A percentile compares a stretch with the other conserved stretches of the same genome.
Evolutionary conservation across 148 eudicot species (phyloP).

Genomic region (Gaultheria prostrata): DNA sequence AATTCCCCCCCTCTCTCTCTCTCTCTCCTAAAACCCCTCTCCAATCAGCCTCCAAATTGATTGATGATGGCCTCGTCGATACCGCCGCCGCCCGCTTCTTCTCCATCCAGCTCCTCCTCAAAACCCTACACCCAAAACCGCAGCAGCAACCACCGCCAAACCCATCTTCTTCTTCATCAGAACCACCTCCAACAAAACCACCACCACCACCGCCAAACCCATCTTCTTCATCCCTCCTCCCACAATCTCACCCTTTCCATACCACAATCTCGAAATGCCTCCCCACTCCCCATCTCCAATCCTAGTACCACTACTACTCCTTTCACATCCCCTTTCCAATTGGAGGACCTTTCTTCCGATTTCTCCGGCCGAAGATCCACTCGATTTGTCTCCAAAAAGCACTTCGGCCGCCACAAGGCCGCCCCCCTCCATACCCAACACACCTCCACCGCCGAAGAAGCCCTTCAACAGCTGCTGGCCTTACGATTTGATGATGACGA

Average conservation of each 20-base stretch:
- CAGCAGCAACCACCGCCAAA: conserved; percentile 25
- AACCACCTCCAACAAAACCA: neutral
- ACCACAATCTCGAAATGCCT: conserved; percentile 14
- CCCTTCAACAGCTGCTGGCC: conserved; percentile 44
- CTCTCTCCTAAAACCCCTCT: neutral
- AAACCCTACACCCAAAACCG: conserved; percentile 51
- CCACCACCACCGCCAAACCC: conserved; percentile 29
- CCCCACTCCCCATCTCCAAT: conserved; percentile 26
- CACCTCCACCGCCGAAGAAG: conserved; percentile 53
- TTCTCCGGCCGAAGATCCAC: conserved; percentile 82
- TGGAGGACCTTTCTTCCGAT: conserved; percentile 57
- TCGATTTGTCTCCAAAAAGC: conserved; percentile 78
- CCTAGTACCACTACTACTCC: conserved; percentile 12
- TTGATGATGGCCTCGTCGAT: conserved; percentile 97
- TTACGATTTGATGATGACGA: conserved; percentile 25
- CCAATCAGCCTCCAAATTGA: neutral
- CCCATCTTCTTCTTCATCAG: conserved; percentile 20
- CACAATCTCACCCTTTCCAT: conserved; percentile 34
- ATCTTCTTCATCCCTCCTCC: conserved; percentile 22
- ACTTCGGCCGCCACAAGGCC: conserved; percentile 63
- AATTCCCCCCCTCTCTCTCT: conserved; percentile 8
- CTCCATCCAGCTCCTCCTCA: conserved; percentile 47
- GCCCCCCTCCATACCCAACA: conserved; percentile 41
- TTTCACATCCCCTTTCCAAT: conserved; percentile 23
- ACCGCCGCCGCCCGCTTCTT: conserved; percentile 62